These are phyloP conservation scores for Rhizopogon roseolus DNA, from an alignment of 768 basidiomycete species.

Conservation along the genomic window DNA sequence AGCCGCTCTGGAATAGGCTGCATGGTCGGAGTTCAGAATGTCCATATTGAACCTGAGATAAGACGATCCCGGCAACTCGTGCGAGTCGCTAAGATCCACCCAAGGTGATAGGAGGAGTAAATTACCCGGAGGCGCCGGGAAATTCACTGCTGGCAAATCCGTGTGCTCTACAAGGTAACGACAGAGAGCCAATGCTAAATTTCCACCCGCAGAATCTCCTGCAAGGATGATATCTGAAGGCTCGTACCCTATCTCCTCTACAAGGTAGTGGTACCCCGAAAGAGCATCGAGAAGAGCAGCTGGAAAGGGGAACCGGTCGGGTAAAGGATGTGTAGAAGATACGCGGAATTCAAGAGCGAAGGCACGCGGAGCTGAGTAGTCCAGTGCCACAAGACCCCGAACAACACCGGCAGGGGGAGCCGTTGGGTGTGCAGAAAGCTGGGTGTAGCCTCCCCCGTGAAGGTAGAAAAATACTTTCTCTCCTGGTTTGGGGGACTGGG, in stretches of 20 bases:
- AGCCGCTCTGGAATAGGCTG: slow-evolving; percentile 31
- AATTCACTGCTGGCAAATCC: slow-evolving; percentile 26
- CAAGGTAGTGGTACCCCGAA: slow-evolving; percentile 69
- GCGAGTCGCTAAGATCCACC: slow-evolving; percentile 41
- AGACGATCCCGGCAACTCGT: slow-evolving; percentile 35
- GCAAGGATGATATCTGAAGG: slow-evolving; percentile 58
- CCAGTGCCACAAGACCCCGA: slow-evolving; percentile 42
- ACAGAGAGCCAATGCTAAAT: slow-evolving; percentile 59
- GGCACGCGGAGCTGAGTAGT: slow-evolving; percentile 37
- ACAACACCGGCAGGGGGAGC: slow-evolving; percentile 41
- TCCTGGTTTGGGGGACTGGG: slow-evolving; percentile 32
- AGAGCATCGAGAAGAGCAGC: slow-evolving; percentile 70
- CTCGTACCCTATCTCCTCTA: slow-evolving; percentile 49
- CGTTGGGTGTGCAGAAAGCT: slow-evolving; percentile 51
- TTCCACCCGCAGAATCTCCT: slow-evolving; percentile 81
- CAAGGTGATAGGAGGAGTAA: slow-evolving; percentile 55
- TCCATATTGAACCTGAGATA: slow-evolving; percentile 30
- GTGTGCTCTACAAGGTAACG: slow-evolving; percentile 56
- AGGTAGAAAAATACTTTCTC: slow-evolving; percentile 53
- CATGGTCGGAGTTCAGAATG: slow-evolving; percentile 10
- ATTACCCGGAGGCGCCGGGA: slow-evolving; percentile 33
- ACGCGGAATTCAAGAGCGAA: slow-evolving; percentile 73
- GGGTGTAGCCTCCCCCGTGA: slow-evolving; percentile 58
- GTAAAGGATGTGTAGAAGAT: slow-evolving; percentile 39
- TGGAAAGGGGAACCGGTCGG: slow-evolving; percentile 59